A percentile compares a stretch with the other conserved stretches of the same genome.
phyloP scores from a whole-genome alignment of 176 grass and related monocot species.

The Hordeum marinum region DNA sequence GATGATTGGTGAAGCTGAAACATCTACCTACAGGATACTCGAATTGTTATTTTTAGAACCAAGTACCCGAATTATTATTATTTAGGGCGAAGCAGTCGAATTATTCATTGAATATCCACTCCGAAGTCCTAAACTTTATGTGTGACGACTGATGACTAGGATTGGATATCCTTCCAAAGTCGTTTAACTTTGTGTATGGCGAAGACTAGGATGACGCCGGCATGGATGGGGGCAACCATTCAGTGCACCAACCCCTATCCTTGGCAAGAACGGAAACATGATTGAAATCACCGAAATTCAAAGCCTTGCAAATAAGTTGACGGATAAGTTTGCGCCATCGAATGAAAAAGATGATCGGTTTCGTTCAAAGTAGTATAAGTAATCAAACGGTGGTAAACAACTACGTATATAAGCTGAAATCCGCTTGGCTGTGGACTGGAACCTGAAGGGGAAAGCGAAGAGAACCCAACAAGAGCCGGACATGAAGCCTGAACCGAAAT shows the following conservation, averaged over 20 bases:
- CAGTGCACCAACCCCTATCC: background rate
- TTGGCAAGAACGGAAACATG: background rate
- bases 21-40: slow-evolving; percentile 15
- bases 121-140: background rate
- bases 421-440: background rate
- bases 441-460: background rate
- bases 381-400: background rate
- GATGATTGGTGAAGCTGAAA: slow-evolving; percentile 7
- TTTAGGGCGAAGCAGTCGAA: background rate
- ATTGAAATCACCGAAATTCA: background rate
- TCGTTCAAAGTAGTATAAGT: background rate
- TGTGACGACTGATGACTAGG: background rate
- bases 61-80: background rate
- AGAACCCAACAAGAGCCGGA: background rate
- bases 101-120: background rate
- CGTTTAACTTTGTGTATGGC: background rate
- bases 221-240: background rate
- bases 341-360: background rate
- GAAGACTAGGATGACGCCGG: background rate
- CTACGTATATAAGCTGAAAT: background rate
- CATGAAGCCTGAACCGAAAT: background rate
- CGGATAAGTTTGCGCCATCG: background rate
- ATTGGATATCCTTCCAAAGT: background rate
- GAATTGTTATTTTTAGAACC: background rate
- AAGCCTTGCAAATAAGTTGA: background rate